Conservation (phyloP, 305 asterid genomes). For the Fraxinus albicans region DNA sequence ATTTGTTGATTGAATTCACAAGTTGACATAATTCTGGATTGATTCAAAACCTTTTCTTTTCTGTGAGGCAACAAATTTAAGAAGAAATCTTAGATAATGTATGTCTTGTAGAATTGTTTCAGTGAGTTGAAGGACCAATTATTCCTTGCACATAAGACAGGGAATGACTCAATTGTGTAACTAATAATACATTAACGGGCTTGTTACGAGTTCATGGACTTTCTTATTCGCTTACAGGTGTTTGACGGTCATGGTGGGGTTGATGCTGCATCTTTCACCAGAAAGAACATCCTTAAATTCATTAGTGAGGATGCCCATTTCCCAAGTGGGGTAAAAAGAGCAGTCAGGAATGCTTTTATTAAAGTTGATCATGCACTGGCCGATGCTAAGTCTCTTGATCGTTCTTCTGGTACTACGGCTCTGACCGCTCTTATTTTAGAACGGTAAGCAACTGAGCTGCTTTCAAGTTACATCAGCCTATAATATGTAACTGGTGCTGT, state of each 20-base stretch:
- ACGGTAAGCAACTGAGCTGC: conserved; percentile 47
- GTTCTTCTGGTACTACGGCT: conserved; percentile 84
- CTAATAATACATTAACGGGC: background rate
- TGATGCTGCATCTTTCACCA: conserved; percentile 89
- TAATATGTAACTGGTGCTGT: background rate
- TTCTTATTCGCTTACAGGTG: conserved; percentile 50
- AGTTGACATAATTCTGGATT: background rate
- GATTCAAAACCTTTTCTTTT: background rate
- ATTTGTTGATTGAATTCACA: background rate
- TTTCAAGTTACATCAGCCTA: background rate
- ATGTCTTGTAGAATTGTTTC: background rate
- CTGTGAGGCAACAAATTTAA: background rate
- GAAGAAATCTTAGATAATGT: background rate
- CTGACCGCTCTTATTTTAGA: conserved; percentile 73
- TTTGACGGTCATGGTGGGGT: conserved; percentile 95
- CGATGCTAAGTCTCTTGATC: conserved; percentile 68
- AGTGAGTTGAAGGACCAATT: background rate
- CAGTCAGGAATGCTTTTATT: conserved; percentile 71
- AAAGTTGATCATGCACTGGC: conserved; percentile 81
- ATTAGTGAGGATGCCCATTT: conserved; percentile 74
- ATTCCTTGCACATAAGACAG: background rate
- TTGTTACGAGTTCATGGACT: conserved; percentile 9
- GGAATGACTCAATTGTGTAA: background rate
- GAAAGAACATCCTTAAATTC: conserved; percentile 61
- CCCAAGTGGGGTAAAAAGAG: conserved; percentile 61